Base-by-base conservation (phyloP, 2,329 filamentous ascomycete species). In the Laburnicola sp. region DNA sequence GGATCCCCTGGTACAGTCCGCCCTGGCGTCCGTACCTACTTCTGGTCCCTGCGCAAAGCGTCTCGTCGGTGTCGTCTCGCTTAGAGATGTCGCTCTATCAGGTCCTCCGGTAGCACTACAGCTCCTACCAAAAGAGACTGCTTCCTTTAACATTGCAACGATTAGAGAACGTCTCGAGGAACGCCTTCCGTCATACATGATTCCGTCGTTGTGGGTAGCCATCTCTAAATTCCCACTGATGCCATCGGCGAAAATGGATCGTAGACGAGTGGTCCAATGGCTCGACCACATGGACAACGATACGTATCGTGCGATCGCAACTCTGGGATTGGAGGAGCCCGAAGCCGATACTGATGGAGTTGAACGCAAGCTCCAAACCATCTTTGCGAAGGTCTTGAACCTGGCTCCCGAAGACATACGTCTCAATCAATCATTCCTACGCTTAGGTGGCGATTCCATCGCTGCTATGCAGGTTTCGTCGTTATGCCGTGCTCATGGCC, bases 381-480 rank as follows among this genome's bases (percentile, higher is more conserved):
- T 70, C 26, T 68, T 69, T 30, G 61, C 65, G 3, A 64, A 63
- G n/a, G 60, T 66, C 1, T 39, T 70, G 16, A 67, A 66, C 37
- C 53, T 69, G 0, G 49, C 59, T 3, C 8, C 50, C 2, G 57
- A 60, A 38, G 59, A 65, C 23, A 54, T 70, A 9, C 54, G 64
- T 5, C 56, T 69, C 16, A 69, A 67, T 21, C 64, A 66, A 45
- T 67, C 64, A 1, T 71, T 72, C 51, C 43, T 70, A 25, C 65
- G 66, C 44, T 51, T 71, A 6, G 67, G 69, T 6, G 68, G 68
- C n/a, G 69, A 72, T 41, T 68, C 64, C 4, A 72, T 72, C 46
- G 59, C 67, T 30, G 68, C 68, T 3, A 71, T 71, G 67, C 66
- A 69, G 47, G 64, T 68, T n/a, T 63, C 61, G 2, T 66, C 66